phyloP scores from a whole-genome alignment of 345 rosid genomes.

The Bruguiera parviflora region DNA sequence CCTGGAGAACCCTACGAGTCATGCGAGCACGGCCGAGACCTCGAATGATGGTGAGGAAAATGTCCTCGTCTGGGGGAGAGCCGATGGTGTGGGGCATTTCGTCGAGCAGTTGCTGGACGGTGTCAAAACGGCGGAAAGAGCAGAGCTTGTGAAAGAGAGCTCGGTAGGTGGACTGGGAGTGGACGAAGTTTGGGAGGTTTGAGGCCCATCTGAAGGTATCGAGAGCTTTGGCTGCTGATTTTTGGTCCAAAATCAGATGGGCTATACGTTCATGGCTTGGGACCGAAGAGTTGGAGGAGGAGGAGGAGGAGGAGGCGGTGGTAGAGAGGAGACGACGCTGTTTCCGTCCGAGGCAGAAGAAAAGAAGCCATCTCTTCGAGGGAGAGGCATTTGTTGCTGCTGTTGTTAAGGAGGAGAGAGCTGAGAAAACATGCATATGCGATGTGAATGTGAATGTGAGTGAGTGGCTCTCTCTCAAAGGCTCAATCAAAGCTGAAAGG shows the following conservation, averaged over 20 bases:
- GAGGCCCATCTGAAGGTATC: conserved; percentile 80
- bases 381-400: too few relatives aligned
- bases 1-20: conserved; percentile 46
- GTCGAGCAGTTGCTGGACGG: conserved; percentile 72
- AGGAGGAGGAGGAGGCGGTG: conserved; percentile 25
- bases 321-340: conserved; percentile 15
- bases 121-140: conserved; percentile 53
- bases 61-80: conserved; percentile 59
- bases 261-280: conserved; percentile 61
- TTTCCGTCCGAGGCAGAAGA: conserved; percentile 17
- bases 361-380: conserved; percentile 2
- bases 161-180: conserved; percentile 77
- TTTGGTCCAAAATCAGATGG: conserved; percentile 69
- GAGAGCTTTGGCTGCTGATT: conserved; percentile 52
- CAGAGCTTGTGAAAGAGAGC: conserved; percentile 62
- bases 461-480: too few relatives aligned
- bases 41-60: conserved; percentile 59
- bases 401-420: too few relatives aligned
- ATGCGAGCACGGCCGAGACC: conserved; percentile 66
- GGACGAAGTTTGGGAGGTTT: conserved; percentile 52
- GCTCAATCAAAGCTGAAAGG: too few relatives aligned
- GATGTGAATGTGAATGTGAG: too few relatives aligned
- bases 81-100: conserved; percentile 73
- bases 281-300: conserved; percentile 17
- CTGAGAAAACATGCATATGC: too few relatives aligned